Percentiles rank a stretch among this genome's conserved stretches.
phyloP scores from a whole-genome alignment of 768 basidiomycete species.

The Tricholoma flavovirens region DNA sequence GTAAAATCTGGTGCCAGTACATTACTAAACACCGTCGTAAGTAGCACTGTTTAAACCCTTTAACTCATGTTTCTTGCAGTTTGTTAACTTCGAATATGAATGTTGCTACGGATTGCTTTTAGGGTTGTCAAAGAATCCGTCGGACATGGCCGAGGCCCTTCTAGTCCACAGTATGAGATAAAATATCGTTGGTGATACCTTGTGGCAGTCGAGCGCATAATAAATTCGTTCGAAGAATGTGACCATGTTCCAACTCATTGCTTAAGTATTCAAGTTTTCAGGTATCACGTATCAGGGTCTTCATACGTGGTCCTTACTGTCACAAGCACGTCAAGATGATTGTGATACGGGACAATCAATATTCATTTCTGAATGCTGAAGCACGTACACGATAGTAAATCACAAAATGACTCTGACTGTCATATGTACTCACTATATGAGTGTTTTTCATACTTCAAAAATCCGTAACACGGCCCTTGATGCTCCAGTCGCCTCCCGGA shows the following conservation, averaged over 20 bases:
- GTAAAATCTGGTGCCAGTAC: slow-evolving; percentile 9
- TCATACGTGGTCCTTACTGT: no score
- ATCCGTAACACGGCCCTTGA: slow-evolving; percentile 84
- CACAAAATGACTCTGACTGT: background rate
- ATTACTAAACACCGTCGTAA: slow-evolving; percentile 8
- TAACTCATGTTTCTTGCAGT: background rate
- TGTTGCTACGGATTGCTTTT: background rate
- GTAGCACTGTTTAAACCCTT: slow-evolving; percentile 5
- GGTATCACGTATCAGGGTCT: no score
- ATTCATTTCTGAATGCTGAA: background rate
- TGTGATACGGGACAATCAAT: background rate
- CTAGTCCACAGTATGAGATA: no score
- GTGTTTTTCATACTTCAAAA: slow-evolving; percentile 39
- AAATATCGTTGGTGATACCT: no score
- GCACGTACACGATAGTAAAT: background rate
- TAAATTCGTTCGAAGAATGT: no score
- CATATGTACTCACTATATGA: background rate
- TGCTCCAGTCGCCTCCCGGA: slow-evolving; percentile 80
- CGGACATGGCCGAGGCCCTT: background rate
- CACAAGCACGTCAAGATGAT: no score
- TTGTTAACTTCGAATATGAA: background rate
- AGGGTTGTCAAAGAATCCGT: background rate
- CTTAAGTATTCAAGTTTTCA: no score
- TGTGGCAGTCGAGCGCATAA: no score
- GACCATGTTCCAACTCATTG: no score